Percentiles rank a stretch among this genome's conserved stretches.
These are phyloP conservation scores for Thraustochytrium sp. DNA, from an alignment of 352 stramenopile species.

Conservation along the genomic window DNA sequence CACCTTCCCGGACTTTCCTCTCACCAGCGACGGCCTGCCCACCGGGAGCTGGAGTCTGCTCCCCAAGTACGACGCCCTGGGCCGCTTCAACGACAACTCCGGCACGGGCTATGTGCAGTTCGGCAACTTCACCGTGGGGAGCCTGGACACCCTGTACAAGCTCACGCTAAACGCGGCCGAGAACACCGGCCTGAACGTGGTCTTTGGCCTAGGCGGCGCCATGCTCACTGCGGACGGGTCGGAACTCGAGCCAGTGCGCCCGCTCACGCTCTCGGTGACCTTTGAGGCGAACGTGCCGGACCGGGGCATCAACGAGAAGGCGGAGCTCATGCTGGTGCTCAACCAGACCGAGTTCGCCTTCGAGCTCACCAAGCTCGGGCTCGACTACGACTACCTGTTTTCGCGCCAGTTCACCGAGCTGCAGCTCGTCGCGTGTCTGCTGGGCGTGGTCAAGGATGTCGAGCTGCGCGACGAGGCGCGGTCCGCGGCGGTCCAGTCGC, in stretches of 20 bases:
- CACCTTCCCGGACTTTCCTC: neutral
- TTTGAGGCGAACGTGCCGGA: neutral
- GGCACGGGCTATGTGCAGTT: neutral
- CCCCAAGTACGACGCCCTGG: neutral
- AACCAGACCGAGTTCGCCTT: neutral
- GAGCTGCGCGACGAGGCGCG: neutral
- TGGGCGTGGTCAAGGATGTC: neutral
- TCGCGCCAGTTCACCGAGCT: neutral
- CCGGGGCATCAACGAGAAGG: neutral
- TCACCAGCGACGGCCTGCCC: neutral
- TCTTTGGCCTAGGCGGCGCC: constrained; percentile 3
- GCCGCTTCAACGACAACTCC: neutral
- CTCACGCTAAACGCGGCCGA: neutral
- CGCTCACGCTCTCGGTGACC: neutral
- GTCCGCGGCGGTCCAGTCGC: neutral
- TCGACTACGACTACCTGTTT: neutral
- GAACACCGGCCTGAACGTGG: neutral
- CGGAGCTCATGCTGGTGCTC: neutral
- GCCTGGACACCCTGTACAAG: constrained; percentile 1
- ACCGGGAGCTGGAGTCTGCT: neutral
- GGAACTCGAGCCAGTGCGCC: neutral
- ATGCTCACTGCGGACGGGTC: neutral
- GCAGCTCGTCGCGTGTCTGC: neutral
- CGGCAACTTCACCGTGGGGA: neutral
- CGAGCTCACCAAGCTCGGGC: neutral